Conservation (phyloP, 257 asterid species). For the Scutellaria barbata region DNA sequence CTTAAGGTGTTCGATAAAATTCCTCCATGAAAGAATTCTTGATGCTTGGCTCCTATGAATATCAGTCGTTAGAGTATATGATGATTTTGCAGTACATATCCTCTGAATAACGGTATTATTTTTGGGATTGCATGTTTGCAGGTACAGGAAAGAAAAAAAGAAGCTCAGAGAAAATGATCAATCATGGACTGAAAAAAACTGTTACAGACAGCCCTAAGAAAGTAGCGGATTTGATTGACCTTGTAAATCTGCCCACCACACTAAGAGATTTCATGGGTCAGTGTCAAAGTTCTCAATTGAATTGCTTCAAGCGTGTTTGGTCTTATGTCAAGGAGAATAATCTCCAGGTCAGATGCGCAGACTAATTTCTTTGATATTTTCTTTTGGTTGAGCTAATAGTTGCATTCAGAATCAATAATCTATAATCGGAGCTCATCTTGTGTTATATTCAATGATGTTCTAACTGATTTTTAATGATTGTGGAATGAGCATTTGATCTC, state of each 20-base stretch:
- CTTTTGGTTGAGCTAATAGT: neutral
- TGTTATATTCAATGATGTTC: neutral
- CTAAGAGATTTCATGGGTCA: constrained; percentile 92
- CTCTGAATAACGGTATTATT: constrained; percentile 12
- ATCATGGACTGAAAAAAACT: constrained; percentile 63
- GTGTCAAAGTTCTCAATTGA: constrained; percentile 89
- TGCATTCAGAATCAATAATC: neutral
- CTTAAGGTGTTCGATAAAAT: neutral
- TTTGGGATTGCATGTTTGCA: constrained; percentile 21
- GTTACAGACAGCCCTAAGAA: constrained; percentile 78
- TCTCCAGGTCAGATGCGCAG: constrained; percentile 68
- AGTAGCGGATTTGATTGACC: constrained; percentile 77
- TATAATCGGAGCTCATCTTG: neutral
- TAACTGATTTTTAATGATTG: neutral
- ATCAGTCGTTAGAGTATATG: neutral
- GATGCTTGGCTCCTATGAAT: neutral
- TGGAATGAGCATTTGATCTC: neutral
- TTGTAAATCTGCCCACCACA: constrained; percentile 77
- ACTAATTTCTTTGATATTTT: neutral
- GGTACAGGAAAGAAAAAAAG: constrained; percentile 10
- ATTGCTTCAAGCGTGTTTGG: constrained; percentile 84
- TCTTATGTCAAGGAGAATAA: constrained; percentile 79
- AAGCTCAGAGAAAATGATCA: constrained; percentile 55
- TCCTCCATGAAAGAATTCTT: neutral
- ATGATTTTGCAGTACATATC: constrained; percentile 13